Base-by-base conservation (phyloP, 345 rosid genomes). In the Pistacia atlantica region DNA sequence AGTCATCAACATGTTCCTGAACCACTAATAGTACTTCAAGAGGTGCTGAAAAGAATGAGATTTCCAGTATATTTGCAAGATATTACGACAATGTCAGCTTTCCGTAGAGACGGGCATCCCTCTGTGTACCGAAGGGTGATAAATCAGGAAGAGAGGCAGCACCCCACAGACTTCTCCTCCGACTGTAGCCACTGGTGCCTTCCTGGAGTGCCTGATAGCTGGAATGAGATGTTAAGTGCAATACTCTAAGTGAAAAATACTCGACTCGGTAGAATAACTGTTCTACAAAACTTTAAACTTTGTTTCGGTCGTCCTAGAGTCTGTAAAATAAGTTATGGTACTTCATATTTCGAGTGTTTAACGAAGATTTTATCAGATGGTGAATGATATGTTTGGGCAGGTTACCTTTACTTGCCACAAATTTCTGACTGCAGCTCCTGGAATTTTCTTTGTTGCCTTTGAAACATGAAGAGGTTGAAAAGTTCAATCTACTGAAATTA, bases 141-240 rank as follows among this genome's bases (percentile, higher is more conserved):
- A 74, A 79, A 58, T 67, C 89, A 90, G 75, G 88, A 84, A 37
- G 79, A 83, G 73, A 91, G 76, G 82, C 90, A 87, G 68, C 90
- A 91, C 65, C 79, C 68, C 0, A 54, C 42, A 52, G 88, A 80
- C 49, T 42, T 81, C 66, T 81, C 91, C 3, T 91, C 97, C 12
- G 99, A 95, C 59, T 95, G 99, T 35, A 93, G 92, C 88, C 98
- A 95, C 65, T 95, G 99, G 99, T 95, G 98, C 75, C 94, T 95
- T 74, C 99, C 99, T 28, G 99, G 98, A 1, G 98, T 95, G 20
- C 98, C 99, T 0, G 98, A 95, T 75, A 83, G 80, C 59, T 95
- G 98, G 99, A 95, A 93, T 80, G 98, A 94, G 87, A 91, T 94
- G 96, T 79, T 94, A 65, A 82, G 74, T 82, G 89, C 83, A 8